Evolutionary conservation across 352 stramenopile genomes (phyloP).

Genomic region (Globisporangium spiculum): DNA sequence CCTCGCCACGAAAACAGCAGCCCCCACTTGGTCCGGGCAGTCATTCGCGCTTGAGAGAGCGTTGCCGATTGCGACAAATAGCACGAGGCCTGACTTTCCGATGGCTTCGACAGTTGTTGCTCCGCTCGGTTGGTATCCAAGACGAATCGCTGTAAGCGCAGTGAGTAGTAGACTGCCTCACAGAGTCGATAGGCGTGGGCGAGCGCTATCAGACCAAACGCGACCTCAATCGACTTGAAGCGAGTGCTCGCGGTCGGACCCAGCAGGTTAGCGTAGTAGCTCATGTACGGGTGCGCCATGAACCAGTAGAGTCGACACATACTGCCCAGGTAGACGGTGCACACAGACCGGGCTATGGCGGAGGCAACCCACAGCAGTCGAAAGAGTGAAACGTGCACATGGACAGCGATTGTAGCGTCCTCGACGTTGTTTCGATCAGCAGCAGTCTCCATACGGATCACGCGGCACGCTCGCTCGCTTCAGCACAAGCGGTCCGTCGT

Average conservation of each 20-base stretch:
- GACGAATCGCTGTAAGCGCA: neutral
- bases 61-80: too few relatives aligned
- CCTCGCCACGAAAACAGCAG: slow-evolving; percentile 25
- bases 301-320: slow-evolving; percentile 26
- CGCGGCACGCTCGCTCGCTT: too few relatives aligned
- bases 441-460: too few relatives aligned
- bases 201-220: slow-evolving; percentile 23
- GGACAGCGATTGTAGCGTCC: neutral
- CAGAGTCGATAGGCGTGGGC: slow-evolving; percentile 20
- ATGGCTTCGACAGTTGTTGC: neutral
- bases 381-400: neutral
- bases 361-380: slow-evolving; percentile 9
- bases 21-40: neutral
- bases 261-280: slow-evolving; percentile 42
- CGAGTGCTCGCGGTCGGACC: slow-evolving; percentile 12
- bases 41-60: neutral
- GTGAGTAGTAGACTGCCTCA: slow-evolving; percentile 10
- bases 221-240: slow-evolving; percentile 21
- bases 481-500: too few relatives aligned
- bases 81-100: neutral
- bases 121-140: neutral
- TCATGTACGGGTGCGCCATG: slow-evolving; percentile 33
- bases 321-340: slow-evolving; percentile 23
- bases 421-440: neutral
- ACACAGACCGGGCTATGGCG: slow-evolving; percentile 10